Evolutionary conservation across 2,329 filamentous ascomycete species (phyloP), one percentile per base, ranked within the genome.

Genomic region (Sarocladium oryzae): DNA sequence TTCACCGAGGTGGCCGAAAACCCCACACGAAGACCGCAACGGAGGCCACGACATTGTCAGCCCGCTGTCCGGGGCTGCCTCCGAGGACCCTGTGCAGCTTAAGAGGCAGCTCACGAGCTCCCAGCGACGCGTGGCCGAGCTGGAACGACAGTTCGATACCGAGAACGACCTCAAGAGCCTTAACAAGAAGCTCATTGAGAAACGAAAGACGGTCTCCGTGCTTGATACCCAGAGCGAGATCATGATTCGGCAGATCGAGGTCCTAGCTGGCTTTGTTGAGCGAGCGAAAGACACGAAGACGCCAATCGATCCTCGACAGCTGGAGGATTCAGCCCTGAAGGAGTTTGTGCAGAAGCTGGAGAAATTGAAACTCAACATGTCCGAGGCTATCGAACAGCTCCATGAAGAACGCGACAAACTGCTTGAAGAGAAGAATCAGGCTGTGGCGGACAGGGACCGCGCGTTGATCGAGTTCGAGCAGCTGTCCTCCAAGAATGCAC

Each of bases 391-490:
- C 33, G 81, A 84, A 63, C 73, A 78, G 56, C 72, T 85, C 23
- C 78, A 83, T 54, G 72, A 78, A 33, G 88, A 92, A 68, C 84
- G 89, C 54, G 89, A 93, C 61, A 82, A 89, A 56, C 70, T 96
- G 11, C 72, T 90, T 0, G 89, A 96, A 52, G 91, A 97, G 66
- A 89, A 92, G 63, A 84, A 85, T 53, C 86, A 85, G 60, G 80
- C 95, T 21, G 82, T 88, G 35, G 85, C 87, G 50, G 87, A 93
- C 72, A 89, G 95, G 60, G 92, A 97, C 67, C 89, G 93, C 64
- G 91, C 89, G 13, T 85, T 96, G 60, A 83, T 95, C 61, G 93
- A 99, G 63, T 97, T 96, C 63, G 93, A 97, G 71, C 89, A 95
- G 62, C 75, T 99, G 40, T 95, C 89, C 10, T 86, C 85, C 52